Conservation (phyloP, 2,329 filamentous ascomycete genomes). For the Teratosphaeria gauchensis region DNA sequence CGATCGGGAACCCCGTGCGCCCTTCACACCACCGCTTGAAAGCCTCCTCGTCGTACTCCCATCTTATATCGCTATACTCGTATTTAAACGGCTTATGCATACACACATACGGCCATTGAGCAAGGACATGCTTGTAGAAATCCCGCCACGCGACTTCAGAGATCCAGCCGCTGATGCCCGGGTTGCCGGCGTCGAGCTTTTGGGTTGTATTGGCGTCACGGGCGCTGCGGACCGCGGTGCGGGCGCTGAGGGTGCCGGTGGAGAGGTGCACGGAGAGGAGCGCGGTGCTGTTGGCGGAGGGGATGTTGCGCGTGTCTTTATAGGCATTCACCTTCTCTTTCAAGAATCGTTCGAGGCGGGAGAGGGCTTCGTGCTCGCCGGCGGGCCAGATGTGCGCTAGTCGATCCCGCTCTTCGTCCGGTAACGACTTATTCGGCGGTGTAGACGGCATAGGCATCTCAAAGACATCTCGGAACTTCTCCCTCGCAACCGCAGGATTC, state of each 20-base stretch:
- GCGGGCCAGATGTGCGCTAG: constrained; percentile 59
- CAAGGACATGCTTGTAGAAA: constrained; percentile 79
- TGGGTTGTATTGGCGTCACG: constrained; percentile 52
- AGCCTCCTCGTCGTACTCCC: constrained; percentile 42
- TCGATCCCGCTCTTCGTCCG: constrained; percentile 43
- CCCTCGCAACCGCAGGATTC: constrained; percentile 43
- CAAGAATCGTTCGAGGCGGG: constrained; percentile 58
- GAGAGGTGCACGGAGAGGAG: constrained; percentile 63
- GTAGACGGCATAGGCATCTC: constrained; percentile 49
- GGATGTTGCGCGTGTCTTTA: constrained; percentile 55
- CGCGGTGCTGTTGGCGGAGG: constrained; percentile 54
- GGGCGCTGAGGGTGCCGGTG: constrained; percentile 56
- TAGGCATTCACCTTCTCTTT: constrained; percentile 55
- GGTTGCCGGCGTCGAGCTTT: constrained; percentile 54
- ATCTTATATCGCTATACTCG: constrained; percentile 71
- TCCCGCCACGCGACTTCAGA: constrained; percentile 79
- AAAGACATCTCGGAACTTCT: constrained; percentile 50
- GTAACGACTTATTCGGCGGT: constrained; percentile 54
- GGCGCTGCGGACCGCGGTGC: constrained; percentile 57
- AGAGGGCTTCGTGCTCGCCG: constrained; percentile 62
- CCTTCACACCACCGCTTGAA: constrained; percentile 69
- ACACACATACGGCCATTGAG: constrained; percentile 74
- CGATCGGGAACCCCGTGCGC: constrained; percentile 68
- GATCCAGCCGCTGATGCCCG: constrained; percentile 65
- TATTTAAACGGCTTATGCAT: constrained; percentile 76